Evolutionary conservation across 176 grass and related monocot genomes (phyloP).

Genomic region (Musa troglodytarum): DNA sequence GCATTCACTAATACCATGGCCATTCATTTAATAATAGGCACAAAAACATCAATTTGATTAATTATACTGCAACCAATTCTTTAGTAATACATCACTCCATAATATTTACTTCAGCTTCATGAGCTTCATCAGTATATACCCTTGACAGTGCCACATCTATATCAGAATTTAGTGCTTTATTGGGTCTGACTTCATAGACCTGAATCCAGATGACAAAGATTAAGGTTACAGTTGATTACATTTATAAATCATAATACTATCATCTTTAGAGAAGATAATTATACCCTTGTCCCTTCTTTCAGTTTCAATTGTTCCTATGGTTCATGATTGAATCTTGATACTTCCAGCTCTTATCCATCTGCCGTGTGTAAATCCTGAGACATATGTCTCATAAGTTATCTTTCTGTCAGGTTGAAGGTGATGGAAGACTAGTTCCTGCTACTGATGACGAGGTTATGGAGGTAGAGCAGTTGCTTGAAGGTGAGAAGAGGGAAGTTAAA

Average conservation of each 20-base stretch:
- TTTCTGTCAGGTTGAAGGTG: constrained; percentile 79
- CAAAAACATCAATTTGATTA: background rate
- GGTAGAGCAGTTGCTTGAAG: constrained; percentile 60
- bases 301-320: too few relatives aligned
- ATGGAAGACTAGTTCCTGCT: constrained; percentile 92
- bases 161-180: background rate
- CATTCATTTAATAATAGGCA: background rate
- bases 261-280: background rate
- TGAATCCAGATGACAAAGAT: too few relatives aligned
- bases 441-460: constrained; percentile 90
- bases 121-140: background rate
- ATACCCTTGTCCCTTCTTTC: too few relatives aligned
- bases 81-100: background rate
- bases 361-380: background rate
- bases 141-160: background rate
- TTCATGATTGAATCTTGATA: background rate
- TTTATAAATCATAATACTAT: background rate
- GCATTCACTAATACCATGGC: background rate
- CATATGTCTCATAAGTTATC: constrained; percentile 8
- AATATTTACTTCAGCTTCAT: background rate
- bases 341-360: too few relatives aligned
- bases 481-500: constrained; percentile 58
- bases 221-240: background rate
- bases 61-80: background rate
- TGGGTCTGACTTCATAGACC: background rate